These are phyloP conservation scores for Ganoderma meredithae DNA, from an alignment of 1,284 basidiomycete species.

Conservation along the genomic window DNA sequence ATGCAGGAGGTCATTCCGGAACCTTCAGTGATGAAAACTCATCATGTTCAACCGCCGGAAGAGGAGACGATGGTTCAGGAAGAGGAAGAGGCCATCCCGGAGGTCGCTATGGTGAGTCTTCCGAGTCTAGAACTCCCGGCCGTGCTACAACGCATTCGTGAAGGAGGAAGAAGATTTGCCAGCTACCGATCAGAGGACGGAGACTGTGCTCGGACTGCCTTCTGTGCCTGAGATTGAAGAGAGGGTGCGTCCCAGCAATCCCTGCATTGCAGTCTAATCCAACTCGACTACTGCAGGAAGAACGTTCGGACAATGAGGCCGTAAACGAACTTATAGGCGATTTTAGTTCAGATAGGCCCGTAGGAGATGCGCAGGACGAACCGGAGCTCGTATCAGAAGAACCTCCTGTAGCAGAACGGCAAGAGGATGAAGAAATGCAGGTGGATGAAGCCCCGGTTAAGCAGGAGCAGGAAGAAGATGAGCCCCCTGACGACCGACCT, in stretches of 20 bases:
- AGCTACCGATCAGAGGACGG: neutral
- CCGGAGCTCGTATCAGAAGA: conserved; percentile 25
- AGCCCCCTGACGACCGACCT: conserved; percentile 10
- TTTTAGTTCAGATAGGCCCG: conserved; percentile 23
- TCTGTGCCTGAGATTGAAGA: conserved; percentile 21
- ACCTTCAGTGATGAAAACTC: neutral
- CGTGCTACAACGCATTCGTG: neutral
- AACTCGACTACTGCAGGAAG: conserved; percentile 15
- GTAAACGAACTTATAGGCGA: conserved; percentile 30
- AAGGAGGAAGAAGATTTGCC: conserved; percentile 6
- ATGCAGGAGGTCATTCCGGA: conserved; percentile 11
- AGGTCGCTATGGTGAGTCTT: conserved; percentile 1
- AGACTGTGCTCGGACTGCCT: neutral
- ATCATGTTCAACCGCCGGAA: neutral
- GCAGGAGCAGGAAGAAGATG: conserved; percentile 27
- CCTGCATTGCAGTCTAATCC: neutral
- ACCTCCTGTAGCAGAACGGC: conserved; percentile 1
- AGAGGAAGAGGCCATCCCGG: conserved; percentile 5
- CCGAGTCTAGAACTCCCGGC: neutral
- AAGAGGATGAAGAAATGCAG: conserved; percentile 24
- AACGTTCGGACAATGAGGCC: conserved; percentile 31
- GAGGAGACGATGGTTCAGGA: neutral
- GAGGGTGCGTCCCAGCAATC: conserved; percentile 3
- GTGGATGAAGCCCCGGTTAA: conserved; percentile 29
- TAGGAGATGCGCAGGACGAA: conserved; percentile 13